Conservation (phyloP, 1,284 basidiomycete genomes). For the Rhodotorula sp. region DNA sequence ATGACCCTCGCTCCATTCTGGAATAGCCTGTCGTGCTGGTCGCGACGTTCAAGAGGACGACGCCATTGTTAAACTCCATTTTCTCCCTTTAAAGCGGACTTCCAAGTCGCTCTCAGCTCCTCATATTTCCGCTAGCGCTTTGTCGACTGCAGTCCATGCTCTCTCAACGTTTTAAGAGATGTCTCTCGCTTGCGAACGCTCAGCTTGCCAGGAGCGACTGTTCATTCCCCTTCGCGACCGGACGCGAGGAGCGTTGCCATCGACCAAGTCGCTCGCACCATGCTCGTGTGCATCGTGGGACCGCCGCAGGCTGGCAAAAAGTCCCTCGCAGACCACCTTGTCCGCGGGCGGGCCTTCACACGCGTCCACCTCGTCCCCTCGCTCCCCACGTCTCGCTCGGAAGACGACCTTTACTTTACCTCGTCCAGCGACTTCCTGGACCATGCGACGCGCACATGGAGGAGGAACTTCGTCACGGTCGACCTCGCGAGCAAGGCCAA, state of each 20-base stretch:
- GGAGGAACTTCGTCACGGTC: constrained; percentile 72
- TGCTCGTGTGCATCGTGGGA: constrained; percentile 87
- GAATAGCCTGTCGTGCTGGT: no score
- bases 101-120: no score
- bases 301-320: constrained; percentile 78
- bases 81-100: no score
- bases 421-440: constrained; percentile 64
- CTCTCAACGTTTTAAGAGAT: no score
- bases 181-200: no score
- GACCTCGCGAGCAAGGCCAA: constrained; percentile 62
- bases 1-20: no score
- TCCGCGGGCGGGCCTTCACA: constrained; percentile 54
- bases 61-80: no score
- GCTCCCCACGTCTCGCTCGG: neutral
- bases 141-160: neutral
- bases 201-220: no score
- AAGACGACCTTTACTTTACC: constrained; percentile 53
- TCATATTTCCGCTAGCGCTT: no score
- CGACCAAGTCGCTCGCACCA: neutral
- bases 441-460: constrained; percentile 81
- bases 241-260: neutral
- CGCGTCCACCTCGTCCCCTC: constrained; percentile 45
- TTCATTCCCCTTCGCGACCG: no score
- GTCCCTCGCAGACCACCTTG: constrained; percentile 70
- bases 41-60: no score